A percentile compares a stretch with the other conserved stretches of the same genome.
phyloP scores from a whole-genome alignment of 1,284 basidiomycete genomes.

The Phellinidium pouzarii region DNA sequence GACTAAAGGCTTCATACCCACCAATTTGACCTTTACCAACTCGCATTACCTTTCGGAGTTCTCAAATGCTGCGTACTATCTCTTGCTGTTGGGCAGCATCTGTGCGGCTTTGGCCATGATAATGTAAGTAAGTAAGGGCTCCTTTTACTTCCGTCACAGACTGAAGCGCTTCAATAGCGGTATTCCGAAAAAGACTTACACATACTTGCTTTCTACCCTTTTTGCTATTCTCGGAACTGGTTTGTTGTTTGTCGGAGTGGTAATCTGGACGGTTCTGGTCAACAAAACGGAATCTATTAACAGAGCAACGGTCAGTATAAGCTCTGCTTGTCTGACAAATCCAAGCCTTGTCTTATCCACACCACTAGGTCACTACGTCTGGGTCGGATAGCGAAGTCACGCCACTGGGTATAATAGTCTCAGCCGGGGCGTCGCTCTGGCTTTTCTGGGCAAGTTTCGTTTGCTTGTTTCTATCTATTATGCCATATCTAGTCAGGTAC shows the following conservation, averaged over 20 bases:
- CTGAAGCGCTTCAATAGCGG: constrained; percentile 40
- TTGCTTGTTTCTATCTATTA: constrained; percentile 50
- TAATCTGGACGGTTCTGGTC: constrained; percentile 71
- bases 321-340: background rate
- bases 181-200: constrained; percentile 52
- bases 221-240: constrained; percentile 55
- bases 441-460: constrained; percentile 68
- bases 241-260: constrained; percentile 59
- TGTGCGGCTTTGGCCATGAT: constrained; percentile 57
- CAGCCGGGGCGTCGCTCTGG: constrained; percentile 54
- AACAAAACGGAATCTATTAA: constrained; percentile 59
- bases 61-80: constrained; percentile 66
- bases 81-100: constrained; percentile 66
- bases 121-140: constrained; percentile 35
- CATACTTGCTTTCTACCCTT: constrained; percentile 62
- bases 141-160: background rate
- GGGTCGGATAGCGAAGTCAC: constrained; percentile 34
- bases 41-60: constrained; percentile 55
- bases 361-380: constrained; percentile 26
- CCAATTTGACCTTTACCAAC: constrained; percentile 48
- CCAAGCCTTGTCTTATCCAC: background rate
- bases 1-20: constrained; percentile 46
- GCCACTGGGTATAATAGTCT: constrained; percentile 54
- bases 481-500: constrained; percentile 67
- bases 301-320: constrained; percentile 22